Conservation (phyloP, 2,329 filamentous ascomycete genomes). For the Botrytis elliptica region DNA sequence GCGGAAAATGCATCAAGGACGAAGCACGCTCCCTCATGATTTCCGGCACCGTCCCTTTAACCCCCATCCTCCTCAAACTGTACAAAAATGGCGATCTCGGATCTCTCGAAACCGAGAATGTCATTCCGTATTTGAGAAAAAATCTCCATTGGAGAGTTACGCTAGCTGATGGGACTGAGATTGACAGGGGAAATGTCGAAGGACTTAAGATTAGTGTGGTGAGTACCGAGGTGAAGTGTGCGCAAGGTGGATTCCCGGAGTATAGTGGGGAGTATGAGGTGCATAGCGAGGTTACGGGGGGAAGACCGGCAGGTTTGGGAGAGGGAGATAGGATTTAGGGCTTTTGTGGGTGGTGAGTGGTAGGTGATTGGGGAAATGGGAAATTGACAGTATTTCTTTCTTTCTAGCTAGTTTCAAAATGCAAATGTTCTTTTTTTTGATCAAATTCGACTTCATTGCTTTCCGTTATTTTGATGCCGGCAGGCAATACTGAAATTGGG, state of each 20-base stretch:
- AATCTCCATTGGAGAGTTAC: constrained; percentile 38
- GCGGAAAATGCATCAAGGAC: constrained; percentile 39
- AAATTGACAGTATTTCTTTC: background rate
- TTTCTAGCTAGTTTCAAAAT: background rate
- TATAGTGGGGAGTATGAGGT: constrained; percentile 36
- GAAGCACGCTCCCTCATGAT: constrained; percentile 36
- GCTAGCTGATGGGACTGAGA: constrained; percentile 30
- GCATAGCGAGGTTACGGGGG: constrained; percentile 35
- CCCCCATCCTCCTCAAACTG: constrained; percentile 39
- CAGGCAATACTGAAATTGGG: background rate
- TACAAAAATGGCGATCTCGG: constrained; percentile 35
- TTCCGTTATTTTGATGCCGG: background rate
- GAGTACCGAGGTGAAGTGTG: constrained; percentile 30
- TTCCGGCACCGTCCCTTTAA: constrained; percentile 44
- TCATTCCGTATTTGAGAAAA: constrained; percentile 37
- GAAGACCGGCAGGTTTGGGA: constrained; percentile 29
- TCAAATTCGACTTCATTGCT: background rate
- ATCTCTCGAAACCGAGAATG: constrained; percentile 36
- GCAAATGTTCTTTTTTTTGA: too few relatives aligned
- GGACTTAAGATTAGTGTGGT: constrained; percentile 37
- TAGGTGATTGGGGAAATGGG: background rate
- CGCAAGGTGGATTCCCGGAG: constrained; percentile 28
- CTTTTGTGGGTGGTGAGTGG: background rate
- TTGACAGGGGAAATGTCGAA: constrained; percentile 30
- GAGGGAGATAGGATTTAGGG: constrained; percentile 17